Conservation (phyloP, 2,329 filamentous ascomycete species). For the Mariannaea sp. region DNA sequence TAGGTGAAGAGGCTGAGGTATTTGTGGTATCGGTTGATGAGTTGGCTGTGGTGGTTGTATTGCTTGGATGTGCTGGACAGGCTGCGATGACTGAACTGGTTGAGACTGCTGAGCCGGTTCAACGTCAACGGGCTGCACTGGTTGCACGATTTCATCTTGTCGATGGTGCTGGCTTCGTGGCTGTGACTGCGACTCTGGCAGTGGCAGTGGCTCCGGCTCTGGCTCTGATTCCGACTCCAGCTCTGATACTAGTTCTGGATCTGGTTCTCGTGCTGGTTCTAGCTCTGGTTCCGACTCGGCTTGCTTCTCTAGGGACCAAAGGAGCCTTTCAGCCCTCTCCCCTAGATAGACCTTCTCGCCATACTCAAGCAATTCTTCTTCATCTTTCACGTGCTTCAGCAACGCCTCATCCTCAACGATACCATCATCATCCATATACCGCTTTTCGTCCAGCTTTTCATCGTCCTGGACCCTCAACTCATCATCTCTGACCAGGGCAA, state of each 20-base stretch:
- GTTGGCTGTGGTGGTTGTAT: not conserved
- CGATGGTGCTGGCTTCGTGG: too few relatives aligned
- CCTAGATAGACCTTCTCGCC: not conserved
- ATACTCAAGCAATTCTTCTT: not conserved
- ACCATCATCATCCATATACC: not conserved
- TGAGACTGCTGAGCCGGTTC: too few relatives aligned
- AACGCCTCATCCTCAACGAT: conserved; percentile 6
- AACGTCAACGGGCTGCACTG: too few relatives aligned
- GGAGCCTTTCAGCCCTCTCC: not conserved
- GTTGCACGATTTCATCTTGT: too few relatives aligned
- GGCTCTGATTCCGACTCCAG: not conserved
- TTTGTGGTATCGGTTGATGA: not conserved
- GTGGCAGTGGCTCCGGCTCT: too few relatives aligned
- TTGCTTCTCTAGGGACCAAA: not conserved
- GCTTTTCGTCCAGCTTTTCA: conserved; percentile 22
- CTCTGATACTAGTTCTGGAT: conserved; percentile 3
- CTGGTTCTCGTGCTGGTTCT: conserved; percentile 2
- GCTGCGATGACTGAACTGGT: too few relatives aligned
- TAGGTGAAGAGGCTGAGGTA: conserved; percentile 18
- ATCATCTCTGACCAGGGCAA: conserved; percentile 4
- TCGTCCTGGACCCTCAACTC: conserved; percentile 14
- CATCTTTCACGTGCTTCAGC: too few relatives aligned
- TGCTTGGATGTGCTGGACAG: too few relatives aligned
- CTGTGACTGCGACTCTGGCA: too few relatives aligned
- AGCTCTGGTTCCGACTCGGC: conserved; percentile 10